Percentiles rank a stretch among this genome's conserved stretches.
These are phyloP conservation scores for Lactarius sanguifluus DNA, from an alignment of 768 basidiomycete genomes.

Conservation along the genomic window DNA sequence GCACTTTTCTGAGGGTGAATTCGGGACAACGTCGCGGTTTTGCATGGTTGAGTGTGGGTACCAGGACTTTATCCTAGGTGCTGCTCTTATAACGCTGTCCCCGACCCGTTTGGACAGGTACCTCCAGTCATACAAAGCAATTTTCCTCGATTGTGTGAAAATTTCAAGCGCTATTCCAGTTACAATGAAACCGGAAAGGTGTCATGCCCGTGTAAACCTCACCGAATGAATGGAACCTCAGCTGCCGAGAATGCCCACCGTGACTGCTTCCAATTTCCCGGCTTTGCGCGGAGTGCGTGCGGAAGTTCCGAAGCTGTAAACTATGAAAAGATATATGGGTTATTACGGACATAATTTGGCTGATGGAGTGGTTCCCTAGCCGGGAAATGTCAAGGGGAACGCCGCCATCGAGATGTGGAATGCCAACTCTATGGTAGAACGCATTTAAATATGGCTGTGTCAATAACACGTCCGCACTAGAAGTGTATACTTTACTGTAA, in stretches of 20 bases:
- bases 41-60: conserved; percentile 2
- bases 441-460: not conserved
- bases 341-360: not conserved
- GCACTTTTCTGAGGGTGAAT: not conserved
- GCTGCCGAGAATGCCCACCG: not conserved
- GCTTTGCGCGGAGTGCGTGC: not conserved
- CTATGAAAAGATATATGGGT: not conserved
- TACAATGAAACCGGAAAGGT: not conserved
- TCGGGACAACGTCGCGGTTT: not conserved
- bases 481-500: not conserved
- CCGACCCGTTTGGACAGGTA: not conserved
- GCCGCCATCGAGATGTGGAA: not conserved
- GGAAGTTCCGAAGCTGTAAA: too few species aligned
- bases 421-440: not conserved
- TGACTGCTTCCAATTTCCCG: not conserved
- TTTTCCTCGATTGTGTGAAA: not conserved
- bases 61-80: too few species aligned
- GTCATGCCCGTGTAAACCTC: too few species aligned
- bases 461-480: not conserved
- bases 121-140: not conserved
- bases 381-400: not conserved
- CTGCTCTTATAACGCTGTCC: conserved; percentile 4
- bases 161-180: not conserved
- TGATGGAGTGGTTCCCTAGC: not conserved
- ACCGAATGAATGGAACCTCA: not conserved